Percentiles rank a stretch among this genome's conserved stretches.
Evolutionary conservation across 2,329 filamentous ascomycete genomes (phyloP).

Genomic region (Davidsoniella neocaledoniae): DNA sequence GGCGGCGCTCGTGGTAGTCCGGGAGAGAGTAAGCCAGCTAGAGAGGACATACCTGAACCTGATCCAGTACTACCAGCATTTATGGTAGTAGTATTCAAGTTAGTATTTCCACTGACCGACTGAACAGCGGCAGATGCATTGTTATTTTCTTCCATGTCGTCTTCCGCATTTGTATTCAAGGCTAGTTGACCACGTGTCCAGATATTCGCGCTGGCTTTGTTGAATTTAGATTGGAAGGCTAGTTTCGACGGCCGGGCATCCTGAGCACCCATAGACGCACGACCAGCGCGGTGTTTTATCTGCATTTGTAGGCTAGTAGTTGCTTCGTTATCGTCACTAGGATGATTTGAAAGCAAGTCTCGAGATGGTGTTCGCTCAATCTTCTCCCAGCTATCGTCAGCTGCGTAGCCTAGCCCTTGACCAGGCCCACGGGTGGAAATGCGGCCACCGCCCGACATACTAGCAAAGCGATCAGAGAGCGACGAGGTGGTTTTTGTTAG

Average conservation of each 20-base stretch:
- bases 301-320: too few species aligned
- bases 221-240: conserved; percentile 4
- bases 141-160: not conserved
- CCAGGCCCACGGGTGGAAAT: not conserved
- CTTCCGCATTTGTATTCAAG: not conserved
- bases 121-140: not conserved
- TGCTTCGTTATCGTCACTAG: too few species aligned
- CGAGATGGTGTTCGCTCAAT: too few species aligned
- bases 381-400: conserved; percentile 7
- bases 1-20: not conserved
- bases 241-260: conserved; percentile 1
- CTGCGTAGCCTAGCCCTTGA: conserved; percentile 4
- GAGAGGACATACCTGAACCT: too few species aligned
- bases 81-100: too few species aligned
- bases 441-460: too few species aligned
- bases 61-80: too few species aligned
- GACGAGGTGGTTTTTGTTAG: too few species aligned
- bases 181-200: conserved; percentile 4
- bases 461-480: too few species aligned
- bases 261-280: conserved; percentile 4
- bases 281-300: not conserved
- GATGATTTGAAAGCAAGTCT: too few species aligned
- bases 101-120: not conserved
- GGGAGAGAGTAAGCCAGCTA: too few species aligned
- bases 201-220: conserved; percentile 1